phyloP scores from a whole-genome alignment of 441 rosid species.

The Capsella rubella region DNA sequence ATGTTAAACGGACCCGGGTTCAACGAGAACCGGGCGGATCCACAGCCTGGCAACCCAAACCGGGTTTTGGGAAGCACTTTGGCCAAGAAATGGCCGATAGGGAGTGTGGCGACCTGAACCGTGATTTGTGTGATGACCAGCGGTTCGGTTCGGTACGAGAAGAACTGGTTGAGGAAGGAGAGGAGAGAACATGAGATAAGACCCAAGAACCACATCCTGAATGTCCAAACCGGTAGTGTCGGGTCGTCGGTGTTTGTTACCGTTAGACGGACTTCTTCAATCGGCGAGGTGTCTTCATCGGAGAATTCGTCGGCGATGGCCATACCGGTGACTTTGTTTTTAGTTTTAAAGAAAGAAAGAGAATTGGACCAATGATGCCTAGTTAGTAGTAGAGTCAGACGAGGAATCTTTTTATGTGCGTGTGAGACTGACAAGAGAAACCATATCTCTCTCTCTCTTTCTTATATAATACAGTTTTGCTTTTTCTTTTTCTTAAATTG shows the following conservation, averaged over 20 bases:
- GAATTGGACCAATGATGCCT: neutral
- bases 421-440: constrained; percentile 24
- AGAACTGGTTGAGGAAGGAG: constrained; percentile 87
- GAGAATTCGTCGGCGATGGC: constrained; percentile 35
- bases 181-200: constrained; percentile 71
- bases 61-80: constrained; percentile 60
- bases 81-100: constrained; percentile 81
- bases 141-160: constrained; percentile 86
- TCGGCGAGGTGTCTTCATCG: constrained; percentile 65
- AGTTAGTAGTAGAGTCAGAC: neutral
- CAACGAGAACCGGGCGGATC: constrained; percentile 59
- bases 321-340: constrained; percentile 28
- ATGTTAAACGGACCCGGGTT: constrained; percentile 89
- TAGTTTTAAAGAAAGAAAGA: constrained; percentile 13
- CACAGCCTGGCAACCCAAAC: constrained; percentile 67
- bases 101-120: constrained; percentile 80
- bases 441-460: constrained; percentile 9
- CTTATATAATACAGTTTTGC: neutral
- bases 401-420: constrained; percentile 27
- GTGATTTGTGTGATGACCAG: constrained; percentile 84
- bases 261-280: constrained; percentile 82
- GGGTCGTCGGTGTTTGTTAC: constrained; percentile 87
- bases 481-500: neutral
- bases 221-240: constrained; percentile 85
- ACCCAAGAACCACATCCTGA: constrained; percentile 89